These are phyloP conservation scores for Cynara cardunculus DNA, from an alignment of 129 eudicot species.

Conservation along the genomic window DNA sequence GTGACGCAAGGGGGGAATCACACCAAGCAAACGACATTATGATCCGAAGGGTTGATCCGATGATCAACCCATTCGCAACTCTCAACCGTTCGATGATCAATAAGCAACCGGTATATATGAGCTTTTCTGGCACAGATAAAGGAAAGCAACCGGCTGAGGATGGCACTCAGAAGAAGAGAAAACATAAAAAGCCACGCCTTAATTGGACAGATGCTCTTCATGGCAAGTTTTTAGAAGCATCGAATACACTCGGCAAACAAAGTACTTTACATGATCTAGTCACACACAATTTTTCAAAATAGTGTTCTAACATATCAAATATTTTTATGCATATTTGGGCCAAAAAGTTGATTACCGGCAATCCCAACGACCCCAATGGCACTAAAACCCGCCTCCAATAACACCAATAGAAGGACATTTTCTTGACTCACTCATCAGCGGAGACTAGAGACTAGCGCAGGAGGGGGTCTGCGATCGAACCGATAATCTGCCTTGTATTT, in stretches of 20 bases:
- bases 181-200: not conserved
- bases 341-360: no score
- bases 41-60: not conserved
- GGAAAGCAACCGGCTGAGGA: constrained; percentile 16
- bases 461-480: no score
- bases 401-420: no score
- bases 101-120: constrained; percentile 1
- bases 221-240: not conserved
- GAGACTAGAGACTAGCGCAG: no score
- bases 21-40: not conserved
- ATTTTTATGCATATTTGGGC: no score
- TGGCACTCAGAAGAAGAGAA: not conserved
- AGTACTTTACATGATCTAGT: not conserved
- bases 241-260: not conserved
- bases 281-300: not conserved
- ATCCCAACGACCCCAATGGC: no score
- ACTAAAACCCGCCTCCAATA: no score
- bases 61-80: not conserved
- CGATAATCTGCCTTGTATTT: no score
- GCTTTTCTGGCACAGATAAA: not conserved
- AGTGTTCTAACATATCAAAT: not conserved
- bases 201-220: constrained; percentile 14
- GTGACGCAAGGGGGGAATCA: not conserved
- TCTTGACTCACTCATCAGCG: no score
- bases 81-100: not conserved